Evolutionary conservation across 2,329 filamentous ascomycete genomes (phyloP), one percentile per base, ranked within the genome.

Genomic region (Periconia sp.): DNA sequence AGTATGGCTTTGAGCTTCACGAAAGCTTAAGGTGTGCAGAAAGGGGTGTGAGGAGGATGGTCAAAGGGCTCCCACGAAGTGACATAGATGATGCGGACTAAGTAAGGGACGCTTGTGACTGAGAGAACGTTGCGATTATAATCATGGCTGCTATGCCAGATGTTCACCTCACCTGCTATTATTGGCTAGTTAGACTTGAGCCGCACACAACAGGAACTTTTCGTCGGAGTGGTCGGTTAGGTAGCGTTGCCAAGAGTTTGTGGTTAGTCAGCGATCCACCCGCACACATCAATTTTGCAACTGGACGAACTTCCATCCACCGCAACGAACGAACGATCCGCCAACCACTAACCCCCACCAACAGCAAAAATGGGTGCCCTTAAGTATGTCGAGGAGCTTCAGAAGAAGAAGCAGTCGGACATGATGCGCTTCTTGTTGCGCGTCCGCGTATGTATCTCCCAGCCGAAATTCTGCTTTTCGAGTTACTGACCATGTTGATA

Each of bases 331-430:
- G 44, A 56, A 56, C 60, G 49, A 62, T 59, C 63, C 60, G 55
- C 58, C 65, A 62, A 68, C 66, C 59, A 69, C 64, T 45, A 65
- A 61, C 55, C 56, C 65, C 64, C 67, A 70, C 69, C 56, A 70
- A 61, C 68, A 71, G 69, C 62, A 67, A 73, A 72, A 87, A 97
- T 97, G 94, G 94, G 94, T 90, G 93, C 93, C 85, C 91, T 97
- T 82, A 99, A 99, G 85, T 99, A 76, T 86, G 91, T 99, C 84
- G 95, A 99, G 88, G 94, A 99, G 88, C 90, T 99, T 85, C 92
- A 97, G 82, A 97, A 99, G 92, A 97, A 96, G 91, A 99, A 99
- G 92, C 94, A 99, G 89, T 96, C 91, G 81, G 94, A 99, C 87
- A 90, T 99, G 78, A 91, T 97, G 85, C 92, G 92, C 85, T 99